Evolutionary conservation across 139 green algal species (phyloP), one percentile per base, ranked within the genome.

Genomic region (Coelastrella sp.): DNA sequence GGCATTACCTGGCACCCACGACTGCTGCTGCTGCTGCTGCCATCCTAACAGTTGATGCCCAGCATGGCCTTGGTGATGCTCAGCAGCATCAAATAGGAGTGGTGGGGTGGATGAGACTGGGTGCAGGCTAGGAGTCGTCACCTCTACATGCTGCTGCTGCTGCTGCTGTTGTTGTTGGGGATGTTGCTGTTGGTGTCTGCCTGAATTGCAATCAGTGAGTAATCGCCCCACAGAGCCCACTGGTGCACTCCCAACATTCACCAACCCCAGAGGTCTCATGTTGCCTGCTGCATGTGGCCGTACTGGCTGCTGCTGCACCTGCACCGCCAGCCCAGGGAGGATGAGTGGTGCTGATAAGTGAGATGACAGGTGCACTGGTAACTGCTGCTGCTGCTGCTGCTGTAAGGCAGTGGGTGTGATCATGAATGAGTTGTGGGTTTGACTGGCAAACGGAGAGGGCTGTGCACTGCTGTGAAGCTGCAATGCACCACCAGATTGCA

Each of bases 381-480:
- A 19, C 70, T 78, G 70, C 63, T 72, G 63, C 70, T 78, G 70
- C 70, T 78, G 70, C 70, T 78, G 70, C 20, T 78, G 70, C 63
- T 72, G 70, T 24, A 25, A 78, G 70, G 20, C 70, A 78, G 70
- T 9, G 11, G 19, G 17, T 27, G 1, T 78, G 70, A 7, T 25
- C 20, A n/a, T 8, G 70, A 35, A 0, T 78, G 70, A n/a, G 7
- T 15, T n/a, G 22, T 12, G 8, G 22, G 74, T 59, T 57, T 58
- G 8, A 80, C 8, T 20, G 74, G 24, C 25, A 6, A 78, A 78
- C 8, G 70, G 15, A 78, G 15, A 78, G 8, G 17, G 5, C 17
- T 9, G 1, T 9, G 70, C 17, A 25, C 3, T 12, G 22, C 70
- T 35, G 70, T 15, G 1, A 25, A 78, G 15, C 70, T 27, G 8